Evolutionary conservation across 2,329 filamentous ascomycete genomes (phyloP).

Genomic region (Cordyceps fumosorosea): DNA sequence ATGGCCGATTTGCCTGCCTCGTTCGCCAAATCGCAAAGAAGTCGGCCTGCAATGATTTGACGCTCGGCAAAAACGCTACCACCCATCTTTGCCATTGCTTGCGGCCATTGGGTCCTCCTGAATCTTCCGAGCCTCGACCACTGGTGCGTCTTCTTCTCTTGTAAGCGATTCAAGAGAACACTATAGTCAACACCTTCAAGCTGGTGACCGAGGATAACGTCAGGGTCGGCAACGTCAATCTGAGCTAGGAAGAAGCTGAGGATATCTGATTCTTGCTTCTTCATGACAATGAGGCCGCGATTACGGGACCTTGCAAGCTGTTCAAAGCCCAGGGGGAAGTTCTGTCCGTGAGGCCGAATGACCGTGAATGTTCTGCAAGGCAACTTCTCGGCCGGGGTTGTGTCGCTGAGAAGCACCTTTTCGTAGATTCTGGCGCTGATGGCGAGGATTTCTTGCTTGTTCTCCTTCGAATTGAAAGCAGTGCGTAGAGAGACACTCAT

Average conservation of each 20-base stretch:
- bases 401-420: constrained; percentile 79
- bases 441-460: constrained; percentile 92
- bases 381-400: constrained; percentile 79
- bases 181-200: constrained; percentile 97
- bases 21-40: constrained; percentile 91
- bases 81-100: constrained; percentile 75
- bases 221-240: constrained; percentile 80
- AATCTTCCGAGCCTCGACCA: constrained; percentile 92
- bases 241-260: constrained; percentile 85
- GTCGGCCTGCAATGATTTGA: constrained; percentile 77
- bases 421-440: constrained; percentile 91
- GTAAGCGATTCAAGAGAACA: constrained; percentile 76
- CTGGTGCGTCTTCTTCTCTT: constrained; percentile 83
- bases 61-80: constrained; percentile 91
- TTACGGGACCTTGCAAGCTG: constrained; percentile 63
- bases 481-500: constrained; percentile 92
- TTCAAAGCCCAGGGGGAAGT: constrained; percentile 85
- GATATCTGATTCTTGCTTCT: constrained; percentile 78
- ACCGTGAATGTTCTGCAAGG: constrained; percentile 88
- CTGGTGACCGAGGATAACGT: constrained; percentile 89
- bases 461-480: constrained; percentile 80
- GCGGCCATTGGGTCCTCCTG: constrained; percentile 78
- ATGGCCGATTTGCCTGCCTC: constrained; percentile 96
- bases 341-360: constrained; percentile 69
- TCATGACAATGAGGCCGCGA: constrained; percentile 69